Conservation (phyloP, 345 rosid species). For the Populus euphratica region DNA sequence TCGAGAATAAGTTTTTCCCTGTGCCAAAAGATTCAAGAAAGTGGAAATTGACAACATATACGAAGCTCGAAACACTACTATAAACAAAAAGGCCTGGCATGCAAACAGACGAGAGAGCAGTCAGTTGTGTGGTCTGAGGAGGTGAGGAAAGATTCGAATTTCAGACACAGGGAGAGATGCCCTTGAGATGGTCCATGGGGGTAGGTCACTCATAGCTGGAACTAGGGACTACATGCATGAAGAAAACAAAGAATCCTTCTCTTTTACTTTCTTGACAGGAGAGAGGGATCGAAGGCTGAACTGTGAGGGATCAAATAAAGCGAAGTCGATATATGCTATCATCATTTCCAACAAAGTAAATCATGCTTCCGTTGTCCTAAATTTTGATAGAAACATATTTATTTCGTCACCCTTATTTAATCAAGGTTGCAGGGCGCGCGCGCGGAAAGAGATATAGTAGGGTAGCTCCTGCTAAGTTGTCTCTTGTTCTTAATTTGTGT, state of each 20-base stretch:
- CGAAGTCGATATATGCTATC: not conserved
- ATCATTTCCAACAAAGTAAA: not conserved
- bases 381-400: not conserved
- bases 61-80: not conserved
- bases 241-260: constrained; percentile 30
- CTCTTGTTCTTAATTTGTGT: not conserved
- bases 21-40: not conserved
- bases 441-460: not conserved
- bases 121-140: not conserved
- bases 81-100: not conserved
- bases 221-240: constrained; percentile 5
- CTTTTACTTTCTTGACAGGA: constrained; percentile 9
- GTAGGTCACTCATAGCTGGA: constrained; percentile 8
- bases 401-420: not conserved
- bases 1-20: not conserved
- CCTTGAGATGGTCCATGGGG: constrained; percentile 24
- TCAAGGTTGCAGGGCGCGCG: not conserved
- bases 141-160: constrained; percentile 37
- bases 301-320: not conserved
- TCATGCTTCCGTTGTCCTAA: not conserved
- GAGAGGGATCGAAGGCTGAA: constrained; percentile 25
- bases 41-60: not conserved
- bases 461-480: not conserved
- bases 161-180: constrained; percentile 17
- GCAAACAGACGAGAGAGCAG: constrained; percentile 9